Evolutionary conservation across 176 grass and related monocot species (phyloP).

Genomic region (Oryza nivara): DNA sequence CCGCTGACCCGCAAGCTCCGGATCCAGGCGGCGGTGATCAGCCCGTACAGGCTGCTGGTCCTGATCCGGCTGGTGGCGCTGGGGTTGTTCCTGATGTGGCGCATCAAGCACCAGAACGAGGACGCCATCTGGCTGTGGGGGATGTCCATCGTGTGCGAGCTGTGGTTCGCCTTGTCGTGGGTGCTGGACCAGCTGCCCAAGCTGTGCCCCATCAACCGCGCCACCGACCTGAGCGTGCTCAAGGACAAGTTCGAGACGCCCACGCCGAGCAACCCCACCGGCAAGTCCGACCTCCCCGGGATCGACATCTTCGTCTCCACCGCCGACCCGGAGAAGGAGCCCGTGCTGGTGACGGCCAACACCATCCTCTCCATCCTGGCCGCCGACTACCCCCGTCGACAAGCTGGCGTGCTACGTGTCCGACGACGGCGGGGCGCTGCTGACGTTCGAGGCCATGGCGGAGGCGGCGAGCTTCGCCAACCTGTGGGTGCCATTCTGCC

Average conservation of each 20-base stretch:
- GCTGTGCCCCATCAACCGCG: slow-evolving; percentile 85
- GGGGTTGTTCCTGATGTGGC: slow-evolving; percentile 84
- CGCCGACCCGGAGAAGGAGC: slow-evolving; percentile 92
- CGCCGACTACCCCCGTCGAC: slow-evolving; percentile 89
- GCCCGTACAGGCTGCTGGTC: slow-evolving; percentile 94
- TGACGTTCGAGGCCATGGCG: slow-evolving; percentile 98
- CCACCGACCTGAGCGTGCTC: slow-evolving; percentile 82
- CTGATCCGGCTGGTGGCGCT: slow-evolving; percentile 73
- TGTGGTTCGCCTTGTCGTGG: slow-evolving; percentile 99
- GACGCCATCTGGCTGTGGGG: slow-evolving; percentile 94
- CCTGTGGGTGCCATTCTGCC: slow-evolving; percentile 94
- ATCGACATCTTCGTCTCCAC: slow-evolving; percentile 92
- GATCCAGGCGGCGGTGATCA: slow-evolving; percentile 85
- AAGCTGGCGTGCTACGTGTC: slow-evolving; percentile 95
- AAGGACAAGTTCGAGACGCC: slow-evolving; percentile 92
- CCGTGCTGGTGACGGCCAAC: slow-evolving; percentile 90
- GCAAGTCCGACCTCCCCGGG: slow-evolving; percentile 89
- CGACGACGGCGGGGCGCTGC: slow-evolving; percentile 91
- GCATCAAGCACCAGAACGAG: slow-evolving; percentile 78
- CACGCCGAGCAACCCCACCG: slow-evolving; percentile 70
- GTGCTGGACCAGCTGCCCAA: slow-evolving; percentile 96
- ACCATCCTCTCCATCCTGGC: slow-evolving; percentile 96
- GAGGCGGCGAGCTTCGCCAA: slow-evolving; percentile 95
- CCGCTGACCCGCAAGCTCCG: slow-evolving; percentile 92
- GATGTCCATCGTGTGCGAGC: slow-evolving; percentile 90